phyloP scores from a whole-genome alignment of 305 asterid genomes.

The Nicotiana rustica region DNA sequence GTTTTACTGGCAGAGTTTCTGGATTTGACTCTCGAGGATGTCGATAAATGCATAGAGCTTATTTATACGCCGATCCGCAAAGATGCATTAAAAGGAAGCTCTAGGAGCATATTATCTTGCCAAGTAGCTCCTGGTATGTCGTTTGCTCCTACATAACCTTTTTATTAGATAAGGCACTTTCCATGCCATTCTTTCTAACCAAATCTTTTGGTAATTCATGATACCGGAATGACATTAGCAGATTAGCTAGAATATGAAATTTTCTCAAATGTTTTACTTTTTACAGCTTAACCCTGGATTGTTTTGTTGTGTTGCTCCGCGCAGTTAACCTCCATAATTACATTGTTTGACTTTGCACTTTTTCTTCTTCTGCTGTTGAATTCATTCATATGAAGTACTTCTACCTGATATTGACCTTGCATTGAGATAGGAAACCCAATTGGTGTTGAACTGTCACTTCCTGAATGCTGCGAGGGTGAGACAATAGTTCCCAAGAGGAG shows the following conservation, averaged over 20 bases:
- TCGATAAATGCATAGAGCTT: slow-evolving; percentile 79
- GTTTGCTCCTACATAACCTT: slow-evolving; percentile 30
- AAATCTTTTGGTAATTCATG: slow-evolving; percentile 16
- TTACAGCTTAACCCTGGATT: neutral
- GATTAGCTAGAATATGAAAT: slow-evolving; percentile 9
- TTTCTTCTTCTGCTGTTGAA: neutral
- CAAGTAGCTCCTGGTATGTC: slow-evolving; percentile 84
- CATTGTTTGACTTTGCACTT: slow-evolving; percentile 2
- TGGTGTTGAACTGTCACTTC: slow-evolving; percentile 78
- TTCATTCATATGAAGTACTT: slow-evolving; percentile 23
- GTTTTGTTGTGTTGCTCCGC: neutral
- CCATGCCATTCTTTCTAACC: neutral
- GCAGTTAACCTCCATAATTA: neutral
- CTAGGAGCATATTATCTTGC: slow-evolving; percentile 63
- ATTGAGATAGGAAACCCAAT: slow-evolving; percentile 74
- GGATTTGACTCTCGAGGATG: slow-evolving; percentile 76
- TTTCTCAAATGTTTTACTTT: neutral
- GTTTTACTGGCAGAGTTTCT: slow-evolving; percentile 65
- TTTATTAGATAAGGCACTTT: slow-evolving; percentile 25
- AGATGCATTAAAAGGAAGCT: slow-evolving; percentile 83
- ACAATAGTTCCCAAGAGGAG: slow-evolving; percentile 73
- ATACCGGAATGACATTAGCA: slow-evolving; percentile 9
- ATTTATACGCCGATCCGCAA: slow-evolving; percentile 83
- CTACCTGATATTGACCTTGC: slow-evolving; percentile 35
- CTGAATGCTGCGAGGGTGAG: slow-evolving; percentile 87